phyloP scores from a whole-genome alignment of 148 eudicot species.

The Vaccinium darrowii region DNA sequence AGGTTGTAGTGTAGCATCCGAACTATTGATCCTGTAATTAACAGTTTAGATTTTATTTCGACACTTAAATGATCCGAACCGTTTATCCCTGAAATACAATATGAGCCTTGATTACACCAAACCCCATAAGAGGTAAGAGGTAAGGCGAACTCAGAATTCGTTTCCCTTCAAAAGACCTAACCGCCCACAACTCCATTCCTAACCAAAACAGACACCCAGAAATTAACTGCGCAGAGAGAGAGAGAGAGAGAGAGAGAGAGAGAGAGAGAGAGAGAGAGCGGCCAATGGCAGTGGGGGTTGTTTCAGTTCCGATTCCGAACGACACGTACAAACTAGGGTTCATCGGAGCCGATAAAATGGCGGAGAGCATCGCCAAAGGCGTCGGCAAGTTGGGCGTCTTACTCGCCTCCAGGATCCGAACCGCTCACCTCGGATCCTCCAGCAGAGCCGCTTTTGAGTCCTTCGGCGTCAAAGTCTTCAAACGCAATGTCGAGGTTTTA shows the following conservation, averaged over 20 bases:
- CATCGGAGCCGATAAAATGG: conserved; percentile 97
- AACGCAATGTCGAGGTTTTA: conserved; percentile 57
- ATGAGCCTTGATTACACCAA: no score
- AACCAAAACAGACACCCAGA: neutral
- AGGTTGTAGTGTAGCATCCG: no score
- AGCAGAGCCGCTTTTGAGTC: conserved; percentile 77
- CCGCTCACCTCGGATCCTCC: conserved; percentile 63
- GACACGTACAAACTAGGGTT: conserved; percentile 83
- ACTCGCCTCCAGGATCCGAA: conserved; percentile 68
- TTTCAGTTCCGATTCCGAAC: conserved; percentile 40
- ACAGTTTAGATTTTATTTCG: no score
- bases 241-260: neutral
- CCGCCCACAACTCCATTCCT: neutral
- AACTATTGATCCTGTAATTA: no score
- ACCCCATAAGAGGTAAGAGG: no score
- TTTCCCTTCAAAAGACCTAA: neutral
- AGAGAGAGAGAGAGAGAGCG: neutral
- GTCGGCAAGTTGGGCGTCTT: conserved; percentile 68
- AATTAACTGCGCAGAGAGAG: no score
- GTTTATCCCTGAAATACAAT: no score
- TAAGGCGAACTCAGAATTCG: no score
- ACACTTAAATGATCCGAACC: no score
- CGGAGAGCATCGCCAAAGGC: conserved; percentile 92
- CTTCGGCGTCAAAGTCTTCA: conserved; percentile 73
- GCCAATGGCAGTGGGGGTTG: conserved; percentile 27